Percentiles rank a stretch among this genome's conserved stretches.
phyloP scores from a whole-genome alignment of 306 rosid genomes.

The barrel medic (Medicago truncatula) region DNA sequence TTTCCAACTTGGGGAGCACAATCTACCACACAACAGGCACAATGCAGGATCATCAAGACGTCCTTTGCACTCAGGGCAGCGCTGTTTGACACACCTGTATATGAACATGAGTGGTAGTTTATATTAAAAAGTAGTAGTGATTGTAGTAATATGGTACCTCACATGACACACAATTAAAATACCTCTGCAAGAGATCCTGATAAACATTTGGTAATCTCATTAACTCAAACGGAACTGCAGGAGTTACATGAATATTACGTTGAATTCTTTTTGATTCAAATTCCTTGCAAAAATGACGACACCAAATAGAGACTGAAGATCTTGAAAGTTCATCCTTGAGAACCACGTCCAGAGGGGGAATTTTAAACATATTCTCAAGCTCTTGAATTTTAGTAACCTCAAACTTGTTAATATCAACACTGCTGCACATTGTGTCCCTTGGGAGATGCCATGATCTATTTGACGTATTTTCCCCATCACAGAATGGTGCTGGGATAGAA shows the following conservation, averaged over 20 bases:
- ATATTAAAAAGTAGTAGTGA: background rate
- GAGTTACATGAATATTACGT: conserved; percentile 61
- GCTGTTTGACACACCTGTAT: conserved; percentile 81
- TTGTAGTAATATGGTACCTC: background rate
- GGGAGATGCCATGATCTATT: conserved; percentile 58
- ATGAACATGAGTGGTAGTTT: conserved; percentile 20
- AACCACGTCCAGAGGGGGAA: conserved; percentile 76
- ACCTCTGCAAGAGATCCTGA: conserved; percentile 96
- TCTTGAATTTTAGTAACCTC: conserved; percentile 71
- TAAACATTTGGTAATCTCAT: conserved; percentile 84
- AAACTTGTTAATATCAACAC: conserved; percentile 47
- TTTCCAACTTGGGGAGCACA: conserved; percentile 92
- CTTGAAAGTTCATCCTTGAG: conserved; percentile 72
- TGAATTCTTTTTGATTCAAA: conserved; percentile 51
- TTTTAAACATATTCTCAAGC: conserved; percentile 78
- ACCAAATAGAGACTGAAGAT: conserved; percentile 69
- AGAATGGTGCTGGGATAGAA: conserved; percentile 68
- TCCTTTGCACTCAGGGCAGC: conserved; percentile 72
- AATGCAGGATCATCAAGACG: conserved; percentile 80
- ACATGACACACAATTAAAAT: conserved; percentile 24
- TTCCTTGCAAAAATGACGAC: conserved; percentile 70
- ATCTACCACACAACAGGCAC: conserved; percentile 91
- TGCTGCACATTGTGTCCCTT: conserved; percentile 55
- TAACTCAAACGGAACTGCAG: conserved; percentile 85
- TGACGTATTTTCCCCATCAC: conserved; percentile 56